A percentile compares a stretch with the other conserved stretches of the same genome.
phyloP scores from a whole-genome alignment of 495 filamentous ascomycete species.

The Xanthoparmelia taractica region DNA sequence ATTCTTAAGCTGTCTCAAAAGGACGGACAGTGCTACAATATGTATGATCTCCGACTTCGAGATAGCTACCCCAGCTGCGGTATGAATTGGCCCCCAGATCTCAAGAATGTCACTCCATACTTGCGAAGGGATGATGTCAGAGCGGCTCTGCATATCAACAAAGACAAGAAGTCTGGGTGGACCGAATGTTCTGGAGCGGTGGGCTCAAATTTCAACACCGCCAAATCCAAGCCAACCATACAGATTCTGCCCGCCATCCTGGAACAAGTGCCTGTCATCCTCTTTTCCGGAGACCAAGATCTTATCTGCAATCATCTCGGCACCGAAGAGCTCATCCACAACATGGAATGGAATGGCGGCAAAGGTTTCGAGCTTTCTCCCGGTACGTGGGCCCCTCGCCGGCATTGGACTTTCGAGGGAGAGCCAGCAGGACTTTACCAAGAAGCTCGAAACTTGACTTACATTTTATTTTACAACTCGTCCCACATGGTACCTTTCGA shows the following conservation, averaged over 20 bases:
- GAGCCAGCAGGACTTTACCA: conserved; percentile 89
- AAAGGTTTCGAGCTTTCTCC: conserved; percentile 85
- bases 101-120: conserved; percentile 69
- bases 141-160: conserved; percentile 71
- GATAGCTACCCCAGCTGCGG: conserved; percentile 73
- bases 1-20: conserved; percentile 55
- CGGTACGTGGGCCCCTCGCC: conserved; percentile 82
- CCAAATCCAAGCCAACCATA: conserved; percentile 63
- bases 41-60: conserved; percentile 84
- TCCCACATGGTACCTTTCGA: conserved; percentile 98
- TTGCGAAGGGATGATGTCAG: conserved; percentile 73
- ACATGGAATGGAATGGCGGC: conserved; percentile 84
- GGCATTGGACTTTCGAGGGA: conserved; percentile 91
- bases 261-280: conserved; percentile 59
- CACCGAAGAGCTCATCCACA: conserved; percentile 83
- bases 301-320: conserved; percentile 96
- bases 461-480: conserved; percentile 89
- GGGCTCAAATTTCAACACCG: conserved; percentile 54
- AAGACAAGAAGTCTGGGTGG: conserved; percentile 79
- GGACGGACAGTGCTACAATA: conserved; percentile 67
- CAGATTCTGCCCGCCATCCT: conserved; percentile 70
- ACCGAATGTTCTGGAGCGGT: conserved; percentile 83
- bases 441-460: conserved; percentile 87
- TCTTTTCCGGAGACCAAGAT: conserved; percentile 92
- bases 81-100: conserved; percentile 92